phyloP scores from a whole-genome alignment of 768 basidiomycete genomes.

The Calvatia gigantea region DNA sequence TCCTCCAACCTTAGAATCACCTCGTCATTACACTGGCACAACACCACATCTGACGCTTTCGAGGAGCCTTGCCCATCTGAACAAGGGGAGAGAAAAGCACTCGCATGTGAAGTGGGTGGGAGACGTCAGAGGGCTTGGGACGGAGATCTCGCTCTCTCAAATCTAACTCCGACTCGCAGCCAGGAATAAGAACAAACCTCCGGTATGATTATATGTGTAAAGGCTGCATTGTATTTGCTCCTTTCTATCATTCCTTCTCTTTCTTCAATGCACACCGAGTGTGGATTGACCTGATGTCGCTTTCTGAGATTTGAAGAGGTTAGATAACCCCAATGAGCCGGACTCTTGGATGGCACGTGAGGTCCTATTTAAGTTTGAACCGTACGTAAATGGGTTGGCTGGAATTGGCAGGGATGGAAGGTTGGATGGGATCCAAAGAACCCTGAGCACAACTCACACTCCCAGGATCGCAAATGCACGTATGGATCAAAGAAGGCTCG shows the following conservation, averaged over 20 bases:
- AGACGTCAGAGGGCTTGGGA: conserved; percentile 9
- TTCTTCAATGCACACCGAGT: neutral
- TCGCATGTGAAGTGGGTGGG: neutral
- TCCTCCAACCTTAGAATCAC: neutral
- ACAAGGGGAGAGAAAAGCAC: neutral
- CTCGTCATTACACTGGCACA: neutral
- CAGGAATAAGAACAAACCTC: too few relatives aligned
- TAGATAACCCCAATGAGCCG: conserved; percentile 3
- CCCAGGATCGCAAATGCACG: conserved; percentile 7
- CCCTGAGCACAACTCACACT: conserved; percentile 10
- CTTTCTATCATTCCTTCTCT: neutral
- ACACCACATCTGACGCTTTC: too few relatives aligned
- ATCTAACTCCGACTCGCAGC: neutral
- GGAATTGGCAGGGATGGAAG: conserved; percentile 3
- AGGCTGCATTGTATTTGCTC: neutral
- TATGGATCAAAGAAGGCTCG: conserved; percentile 12
- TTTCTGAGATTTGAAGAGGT: conserved; percentile 7
- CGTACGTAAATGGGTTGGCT: conserved; percentile 4
- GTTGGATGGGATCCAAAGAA: conserved; percentile 6
- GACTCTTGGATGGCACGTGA: conserved; percentile 7
- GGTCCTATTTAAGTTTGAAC: conserved; percentile 3
- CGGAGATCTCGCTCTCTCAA: conserved; percentile 9
- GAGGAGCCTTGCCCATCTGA: neutral
- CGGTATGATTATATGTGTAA: neutral
- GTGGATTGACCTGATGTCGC: conserved; percentile 5